Percentiles rank a stretch among this genome's conserved stretches.
Evolutionary conservation across 192 early-diverging fungal genomes (phyloP).

Genomic region (Backusella mclennaniae): DNA sequence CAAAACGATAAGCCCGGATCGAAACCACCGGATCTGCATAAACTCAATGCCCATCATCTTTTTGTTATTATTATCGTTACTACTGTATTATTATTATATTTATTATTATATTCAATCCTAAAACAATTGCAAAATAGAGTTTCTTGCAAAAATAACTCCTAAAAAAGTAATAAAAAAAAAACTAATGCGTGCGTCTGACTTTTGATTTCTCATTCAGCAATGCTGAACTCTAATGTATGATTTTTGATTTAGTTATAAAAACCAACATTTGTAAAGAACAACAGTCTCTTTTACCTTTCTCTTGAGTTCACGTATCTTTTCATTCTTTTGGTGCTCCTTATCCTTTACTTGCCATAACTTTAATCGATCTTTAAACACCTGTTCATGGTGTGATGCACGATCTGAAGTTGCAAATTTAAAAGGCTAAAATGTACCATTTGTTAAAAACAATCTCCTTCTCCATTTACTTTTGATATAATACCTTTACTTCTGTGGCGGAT

Average conservation of each 20-base stretch:
- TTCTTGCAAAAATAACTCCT: neutral
- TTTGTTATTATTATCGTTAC: neutral
- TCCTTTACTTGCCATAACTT: constrained; percentile 2
- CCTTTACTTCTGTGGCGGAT: neutral
- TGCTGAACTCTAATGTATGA: neutral
- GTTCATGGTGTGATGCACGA: neutral
- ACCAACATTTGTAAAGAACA: neutral
- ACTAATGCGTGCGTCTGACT: neutral
- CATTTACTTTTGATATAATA: neutral
- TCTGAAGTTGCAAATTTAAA: constrained; percentile 6
- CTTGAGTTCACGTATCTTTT: neutral
- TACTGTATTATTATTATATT: too few relatives aligned
- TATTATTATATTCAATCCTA: too few relatives aligned
- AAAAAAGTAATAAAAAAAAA: neutral
- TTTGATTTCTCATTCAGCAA: neutral
- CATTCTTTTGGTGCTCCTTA: neutral
- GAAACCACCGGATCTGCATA: too few relatives aligned
- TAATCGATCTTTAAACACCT: neutral
- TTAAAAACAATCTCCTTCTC: neutral
- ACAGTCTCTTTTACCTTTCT: constrained; percentile 7
- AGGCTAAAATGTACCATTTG: neutral
- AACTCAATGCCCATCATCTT: neutral
- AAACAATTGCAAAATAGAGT: too few relatives aligned
- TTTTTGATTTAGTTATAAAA: neutral
- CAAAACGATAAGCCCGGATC: neutral